Evolutionary conservation across 495 filamentous ascomycete species (phyloP).

Genomic region (Talaromyces trachyspermus): DNA sequence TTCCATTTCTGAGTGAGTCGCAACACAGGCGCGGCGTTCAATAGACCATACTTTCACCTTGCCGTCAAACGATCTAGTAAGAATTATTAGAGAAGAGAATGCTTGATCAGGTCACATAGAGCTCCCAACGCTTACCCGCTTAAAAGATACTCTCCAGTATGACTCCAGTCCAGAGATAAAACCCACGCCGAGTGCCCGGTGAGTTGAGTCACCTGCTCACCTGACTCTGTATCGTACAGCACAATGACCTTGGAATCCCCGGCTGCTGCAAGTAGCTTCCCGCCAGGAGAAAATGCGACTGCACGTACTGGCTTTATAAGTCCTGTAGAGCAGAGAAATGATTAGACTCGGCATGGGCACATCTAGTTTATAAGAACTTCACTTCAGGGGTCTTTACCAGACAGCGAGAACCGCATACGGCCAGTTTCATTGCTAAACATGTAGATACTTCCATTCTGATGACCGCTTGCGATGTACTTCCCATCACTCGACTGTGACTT

Average conservation of each 20-base stretch:
- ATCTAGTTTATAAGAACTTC: not conserved
- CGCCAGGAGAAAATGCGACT: constrained; percentile 79
- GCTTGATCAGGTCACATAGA: not conserved
- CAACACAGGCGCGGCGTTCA: constrained; percentile 73
- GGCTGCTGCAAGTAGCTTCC: constrained; percentile 81
- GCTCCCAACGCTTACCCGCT: constrained; percentile 53
- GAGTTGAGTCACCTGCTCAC: constrained; percentile 85
- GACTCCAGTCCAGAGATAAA: constrained; percentile 82
- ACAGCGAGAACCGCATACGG: constrained; percentile 75
- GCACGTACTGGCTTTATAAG: constrained; percentile 76
- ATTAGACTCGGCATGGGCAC: not conserved
- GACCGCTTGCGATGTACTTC: constrained; percentile 79
- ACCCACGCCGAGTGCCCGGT: constrained; percentile 78
- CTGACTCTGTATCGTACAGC: constrained; percentile 83
- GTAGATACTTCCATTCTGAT: constrained; percentile 89
- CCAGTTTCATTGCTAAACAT: constrained; percentile 89
- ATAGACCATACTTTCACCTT: constrained; percentile 95
- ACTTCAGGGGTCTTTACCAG: constrained; percentile 47
- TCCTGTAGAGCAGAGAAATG: constrained; percentile 39
- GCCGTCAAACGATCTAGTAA: constrained; percentile 65
- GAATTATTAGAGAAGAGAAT: not conserved
- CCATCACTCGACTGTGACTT: constrained; percentile 62
- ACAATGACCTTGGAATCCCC: constrained; percentile 85
- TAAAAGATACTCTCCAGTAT: constrained; percentile 87
- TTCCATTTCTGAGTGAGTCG: constrained; percentile 87